These are phyloP conservation scores for Colletotrichum sp. DNA, from an alignment of 2,329 filamentous ascomycete genomes.

Conservation along the genomic window DNA sequence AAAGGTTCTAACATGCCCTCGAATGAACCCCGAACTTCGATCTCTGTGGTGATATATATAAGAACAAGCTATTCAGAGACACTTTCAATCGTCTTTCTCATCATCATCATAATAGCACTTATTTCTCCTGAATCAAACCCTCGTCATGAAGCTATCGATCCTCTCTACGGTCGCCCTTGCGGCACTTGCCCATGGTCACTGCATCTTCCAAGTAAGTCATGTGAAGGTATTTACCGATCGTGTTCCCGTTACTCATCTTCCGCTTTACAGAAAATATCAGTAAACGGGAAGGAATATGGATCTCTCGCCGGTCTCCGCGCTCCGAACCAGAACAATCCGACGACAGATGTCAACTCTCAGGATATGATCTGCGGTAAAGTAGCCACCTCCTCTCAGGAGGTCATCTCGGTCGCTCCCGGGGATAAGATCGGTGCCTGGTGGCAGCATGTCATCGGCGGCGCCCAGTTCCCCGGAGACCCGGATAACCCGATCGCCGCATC, in stretches of 20 bases:
- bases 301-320: conserved; percentile 16
- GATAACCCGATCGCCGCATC: conserved; percentile 60
- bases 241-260: background rate
- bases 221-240: background rate
- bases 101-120: background rate
- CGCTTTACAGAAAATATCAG: conserved; percentile 2
- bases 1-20: background rate
- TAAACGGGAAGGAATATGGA: conserved; percentile 15
- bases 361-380: conserved; percentile 56
- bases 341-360: conserved; percentile 52
- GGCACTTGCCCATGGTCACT: background rate
- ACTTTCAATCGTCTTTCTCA: too few relatives aligned
- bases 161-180: background rate
- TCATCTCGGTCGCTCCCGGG: conserved; percentile 55
- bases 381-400: conserved; percentile 41
- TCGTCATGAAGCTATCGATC: background rate
- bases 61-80: background rate
- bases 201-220: conserved; percentile 13
- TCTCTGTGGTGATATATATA: background rate
- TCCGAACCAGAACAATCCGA: conserved; percentile 51
- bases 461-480: conserved; percentile 51
- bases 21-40: background rate
- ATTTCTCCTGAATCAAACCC: too few relatives aligned
- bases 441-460: conserved; percentile 59
- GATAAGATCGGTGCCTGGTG: conserved; percentile 57